Evolutionary conservation across 2,329 filamentous ascomycete genomes (phyloP), one percentile per base, ranked within the genome.

Genomic region (Teratosphaeria epicoccoides): DNA sequence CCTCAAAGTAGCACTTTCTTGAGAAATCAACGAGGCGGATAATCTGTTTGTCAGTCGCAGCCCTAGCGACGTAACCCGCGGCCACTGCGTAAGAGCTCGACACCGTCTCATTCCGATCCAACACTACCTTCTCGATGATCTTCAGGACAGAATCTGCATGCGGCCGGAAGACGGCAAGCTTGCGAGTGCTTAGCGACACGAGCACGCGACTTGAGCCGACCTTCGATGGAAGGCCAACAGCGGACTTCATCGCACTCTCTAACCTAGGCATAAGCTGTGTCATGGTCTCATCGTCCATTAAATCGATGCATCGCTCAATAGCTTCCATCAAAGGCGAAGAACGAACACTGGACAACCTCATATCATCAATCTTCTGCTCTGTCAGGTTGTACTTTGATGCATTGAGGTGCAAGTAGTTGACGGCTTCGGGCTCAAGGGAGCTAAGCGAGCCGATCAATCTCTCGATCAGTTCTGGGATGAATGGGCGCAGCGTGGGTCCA

Each of bases 41-140:
- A 12, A 83, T 70, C 56, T 78, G 76, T 56, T 78, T 76, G 57
- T 82, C 77, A 1, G 77, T 76, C n/a, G 78, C 78, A 10, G 80
- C 63, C 20, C 81, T 81, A 59, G 93, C 78, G 51, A 97, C 76
- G 66, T 97, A 97, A 0, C 91, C 93, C 22, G 88, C 81, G 2
- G 90, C 84, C 49, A 83, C 83, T 20, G 90, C 91, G 66, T 96
- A 98, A 2, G 87, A 87, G 55, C 87, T 85, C 63, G 86, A 90
- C 52, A 96, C 90, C 17, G 94, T 93, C 60, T 96, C 89, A 63
- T 98, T 98, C 57, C 86, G 84, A 66, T 98, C 93, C 47, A 95
- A 78, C 1, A 90, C 81, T 52, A 90, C 81, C 67, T 88, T 91
- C 61, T 88, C 82, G 57, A 95, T 78, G 9, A 89, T 67, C 57